Base-by-base conservation (phyloP, 2,329 filamentous ascomycete species). In the Dothistroma septosporum region DNA sequence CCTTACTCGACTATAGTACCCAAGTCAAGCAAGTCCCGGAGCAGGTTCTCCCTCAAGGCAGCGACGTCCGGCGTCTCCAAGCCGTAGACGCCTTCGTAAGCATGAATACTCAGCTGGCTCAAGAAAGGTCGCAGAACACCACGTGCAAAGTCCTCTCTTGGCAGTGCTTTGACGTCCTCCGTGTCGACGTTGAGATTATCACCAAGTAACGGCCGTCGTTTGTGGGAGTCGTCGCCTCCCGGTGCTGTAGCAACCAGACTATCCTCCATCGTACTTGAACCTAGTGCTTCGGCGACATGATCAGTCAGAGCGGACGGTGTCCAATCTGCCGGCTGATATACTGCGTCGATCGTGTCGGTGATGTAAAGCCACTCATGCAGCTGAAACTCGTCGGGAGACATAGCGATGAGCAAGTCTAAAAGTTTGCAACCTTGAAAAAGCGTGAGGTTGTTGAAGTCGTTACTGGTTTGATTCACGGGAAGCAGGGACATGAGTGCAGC, bases 321-420 rank as follows among this genome's bases (percentile, higher is more conserved):
- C 77, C 87, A 88, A 55, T 81, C 79, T 14, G 85, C 77, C 0
- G 91, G 87, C 12, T 90, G 87, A 76, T 99, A 96, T 35, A 99
- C 90, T 0, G 94, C 92, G 70, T 99, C 94, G 65, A 97, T 92
- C 14, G 93, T 97, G 75, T 99, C 94, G 1, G 92, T 96, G 58
- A 99, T 87, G 75, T 96, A 99, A 4, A 97, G 85, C 94, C 94
- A 99, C 78, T 97, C 91, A 70, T 96, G 89, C n/a, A 97, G 84
- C 75, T 97, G 94, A 76, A 97, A 99, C 74, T 99, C 94, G 68
- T 99, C 94, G 0, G 92, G 93, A 4, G 90, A 88, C 8, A 92
- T 81, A 48, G 91, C 87, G 14, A 97, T 83, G n/a, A 99, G 81
- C 21, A 92, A 80, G 71, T 99, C 94, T 3, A 99, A 83, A 2